Conservation (phyloP, 2,329 filamentous ascomycete genomes). For the Nothophoma quercina region DNA sequence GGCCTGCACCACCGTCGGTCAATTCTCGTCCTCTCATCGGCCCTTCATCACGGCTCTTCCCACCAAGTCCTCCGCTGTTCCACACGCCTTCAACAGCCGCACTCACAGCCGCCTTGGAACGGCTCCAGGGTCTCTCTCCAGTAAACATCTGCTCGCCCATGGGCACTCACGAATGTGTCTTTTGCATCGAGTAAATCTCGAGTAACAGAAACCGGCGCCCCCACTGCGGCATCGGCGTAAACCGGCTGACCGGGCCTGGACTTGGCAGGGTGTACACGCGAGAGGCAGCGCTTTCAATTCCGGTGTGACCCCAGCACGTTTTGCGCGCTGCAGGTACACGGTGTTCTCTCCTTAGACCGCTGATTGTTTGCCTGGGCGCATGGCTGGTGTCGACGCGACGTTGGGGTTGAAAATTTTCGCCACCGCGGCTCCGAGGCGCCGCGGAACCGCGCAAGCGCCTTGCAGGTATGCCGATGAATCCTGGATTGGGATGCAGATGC, state of each 20-base stretch:
- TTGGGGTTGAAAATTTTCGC: slow-evolving; percentile 12
- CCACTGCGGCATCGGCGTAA: slow-evolving; percentile 11
- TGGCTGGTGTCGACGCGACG: not conserved
- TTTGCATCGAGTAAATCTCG: slow-evolving; percentile 12
- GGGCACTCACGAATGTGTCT: not conserved
- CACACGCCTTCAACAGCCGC: not conserved
- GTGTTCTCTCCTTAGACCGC: not conserved
- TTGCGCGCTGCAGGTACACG: slow-evolving; percentile 12
- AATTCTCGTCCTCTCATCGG: not conserved
- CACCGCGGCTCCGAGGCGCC: slow-evolving; percentile 6
- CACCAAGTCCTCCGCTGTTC: not conserved
- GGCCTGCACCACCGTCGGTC: too few species aligned
- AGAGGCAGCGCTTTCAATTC: not conserved
- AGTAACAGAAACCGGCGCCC: slow-evolving; percentile 8
- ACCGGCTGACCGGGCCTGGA: slow-evolving; percentile 1
- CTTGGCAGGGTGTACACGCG: not conserved
- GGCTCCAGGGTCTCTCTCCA: not conserved
- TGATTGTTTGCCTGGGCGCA: not conserved
- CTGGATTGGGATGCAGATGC: not conserved
- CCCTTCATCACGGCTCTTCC: not conserved
- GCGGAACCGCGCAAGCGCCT: not conserved
- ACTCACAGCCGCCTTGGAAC: not conserved
- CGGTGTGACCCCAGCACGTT: not conserved
- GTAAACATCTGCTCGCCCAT: slow-evolving; percentile 7
- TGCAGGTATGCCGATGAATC: not conserved